A percentile compares a stretch with the other conserved stretches of the same genome.
These are phyloP conservation scores for Tillandsia fasciculata DNA, from an alignment of 176 grass and related monocot species.

Conservation along the genomic window DNA sequence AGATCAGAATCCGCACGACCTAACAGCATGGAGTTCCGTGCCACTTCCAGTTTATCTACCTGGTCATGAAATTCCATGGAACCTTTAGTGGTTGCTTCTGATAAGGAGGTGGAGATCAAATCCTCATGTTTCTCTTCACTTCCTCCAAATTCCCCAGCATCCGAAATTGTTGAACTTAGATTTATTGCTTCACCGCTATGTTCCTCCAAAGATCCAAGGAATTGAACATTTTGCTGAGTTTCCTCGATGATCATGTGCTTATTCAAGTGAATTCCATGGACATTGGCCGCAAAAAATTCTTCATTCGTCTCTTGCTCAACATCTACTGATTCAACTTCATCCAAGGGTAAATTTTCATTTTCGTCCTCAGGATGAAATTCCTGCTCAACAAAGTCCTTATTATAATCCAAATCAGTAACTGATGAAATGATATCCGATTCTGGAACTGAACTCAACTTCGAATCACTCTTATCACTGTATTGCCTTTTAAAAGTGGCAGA, in stretches of 20 bases:
- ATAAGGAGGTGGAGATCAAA: neutral
- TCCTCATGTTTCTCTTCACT: conserved; percentile 9
- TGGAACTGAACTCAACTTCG: conserved; percentile 20
- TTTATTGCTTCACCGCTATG: conserved; percentile 3
- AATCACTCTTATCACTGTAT: conserved; percentile 10
- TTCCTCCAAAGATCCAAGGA: neutral
- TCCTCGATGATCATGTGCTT: neutral
- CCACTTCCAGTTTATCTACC: conserved; percentile 1
- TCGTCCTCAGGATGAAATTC: conserved; percentile 11
- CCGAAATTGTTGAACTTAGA: conserved; percentile 1
- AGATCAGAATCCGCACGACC: neutral
- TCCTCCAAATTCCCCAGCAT: conserved; percentile 5
- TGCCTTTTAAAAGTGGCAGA: conserved; percentile 13
- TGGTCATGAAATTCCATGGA: neutral
- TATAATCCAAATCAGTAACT: conserved; percentile 31
- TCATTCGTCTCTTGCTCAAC: neutral
- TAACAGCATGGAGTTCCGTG: neutral
- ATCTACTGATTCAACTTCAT: conserved; percentile 24
- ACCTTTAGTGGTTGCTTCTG: neutral
- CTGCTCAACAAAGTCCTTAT: conserved; percentile 16
- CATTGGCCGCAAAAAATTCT: neutral
- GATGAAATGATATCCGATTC: conserved; percentile 31
- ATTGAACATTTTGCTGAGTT: neutral
- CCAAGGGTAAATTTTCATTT: conserved; percentile 22
- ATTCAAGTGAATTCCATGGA: neutral